Evolutionary conservation across 2,329 filamentous ascomycete genomes (phyloP).

Genomic region (Paecilomyces dactylethromorphus): DNA sequence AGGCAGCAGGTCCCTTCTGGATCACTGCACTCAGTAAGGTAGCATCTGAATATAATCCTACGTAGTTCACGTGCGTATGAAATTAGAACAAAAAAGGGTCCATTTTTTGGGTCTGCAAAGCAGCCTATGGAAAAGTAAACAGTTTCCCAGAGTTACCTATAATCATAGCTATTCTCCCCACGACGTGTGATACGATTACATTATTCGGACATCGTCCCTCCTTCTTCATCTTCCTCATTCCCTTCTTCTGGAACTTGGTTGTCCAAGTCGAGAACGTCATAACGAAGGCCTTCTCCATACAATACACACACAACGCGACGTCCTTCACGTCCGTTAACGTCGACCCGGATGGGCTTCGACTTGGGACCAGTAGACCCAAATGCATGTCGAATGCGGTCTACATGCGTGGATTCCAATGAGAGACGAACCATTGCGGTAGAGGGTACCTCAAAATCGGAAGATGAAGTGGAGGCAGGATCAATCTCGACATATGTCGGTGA

Average conservation of each 20-base stretch:
- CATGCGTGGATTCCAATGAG: constrained; percentile 9
- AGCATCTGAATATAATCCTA: no score
- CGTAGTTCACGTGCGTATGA: no score
- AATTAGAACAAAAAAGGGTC: no score
- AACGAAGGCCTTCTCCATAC: constrained; percentile 47
- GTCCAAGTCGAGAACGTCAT: constrained; percentile 52
- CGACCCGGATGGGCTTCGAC: constrained; percentile 40
- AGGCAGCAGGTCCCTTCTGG: no score
- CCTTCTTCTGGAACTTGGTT: constrained; percentile 26
- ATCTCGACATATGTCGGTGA: constrained; percentile 15
- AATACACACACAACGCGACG: constrained; percentile 49
- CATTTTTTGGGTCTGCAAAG: no score
- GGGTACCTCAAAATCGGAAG: constrained; percentile 8
- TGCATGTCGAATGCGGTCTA: constrained; percentile 35
- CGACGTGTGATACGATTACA: neutral
- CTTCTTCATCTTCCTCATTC: constrained; percentile 17
- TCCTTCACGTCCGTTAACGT: constrained; percentile 51
- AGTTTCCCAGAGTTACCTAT: neutral
- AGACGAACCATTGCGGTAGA: constrained; percentile 14
- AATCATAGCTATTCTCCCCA: neutral
- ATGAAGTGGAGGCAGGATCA: constrained; percentile 2
- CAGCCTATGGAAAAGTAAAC: no score
- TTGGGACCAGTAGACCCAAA: constrained; percentile 42
- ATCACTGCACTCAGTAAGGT: no score
- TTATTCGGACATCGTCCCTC: constrained; percentile 5